phyloP scores from a whole-genome alignment of 345 rosid species.

The Leavenworthia alabamica region DNA sequence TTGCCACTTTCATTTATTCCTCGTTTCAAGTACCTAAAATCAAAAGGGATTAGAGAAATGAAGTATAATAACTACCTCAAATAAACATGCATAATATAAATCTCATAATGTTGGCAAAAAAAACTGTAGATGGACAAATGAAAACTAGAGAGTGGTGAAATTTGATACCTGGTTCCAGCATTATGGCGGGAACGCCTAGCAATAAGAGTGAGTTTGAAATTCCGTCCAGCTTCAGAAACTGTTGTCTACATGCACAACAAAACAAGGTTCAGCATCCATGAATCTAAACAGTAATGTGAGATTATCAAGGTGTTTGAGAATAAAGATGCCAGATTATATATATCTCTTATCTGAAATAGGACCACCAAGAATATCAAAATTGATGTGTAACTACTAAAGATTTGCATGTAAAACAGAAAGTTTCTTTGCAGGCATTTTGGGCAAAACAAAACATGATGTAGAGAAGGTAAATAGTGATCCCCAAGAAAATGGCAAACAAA shows the following conservation, averaged over 20 bases:
- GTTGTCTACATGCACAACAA: constrained; percentile 47
- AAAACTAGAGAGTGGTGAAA: background rate
- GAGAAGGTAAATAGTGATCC: background rate
- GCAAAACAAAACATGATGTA: background rate
- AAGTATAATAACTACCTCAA: background rate
- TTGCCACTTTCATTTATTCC: constrained; percentile 93
- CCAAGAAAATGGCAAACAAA: background rate
- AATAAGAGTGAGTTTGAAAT: constrained; percentile 71
- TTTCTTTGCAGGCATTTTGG: background rate
- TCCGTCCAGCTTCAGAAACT: constrained; percentile 68
- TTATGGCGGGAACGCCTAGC: constrained; percentile 98
- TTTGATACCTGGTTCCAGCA: constrained; percentile 88
- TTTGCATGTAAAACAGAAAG: constrained; percentile 2
- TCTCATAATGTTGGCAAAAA: constrained; percentile 1
- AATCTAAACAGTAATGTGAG: background rate
- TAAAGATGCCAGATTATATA: no score
- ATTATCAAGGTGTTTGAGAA: background rate
- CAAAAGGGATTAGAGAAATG: background rate
- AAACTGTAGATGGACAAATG: background rate
- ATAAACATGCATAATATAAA: background rate
- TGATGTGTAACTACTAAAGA: background rate
- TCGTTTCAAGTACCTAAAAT: constrained; percentile 81
- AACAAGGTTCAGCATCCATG: constrained; percentile 19
- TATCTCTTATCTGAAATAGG: background rate
- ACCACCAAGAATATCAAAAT: background rate